A percentile compares a stretch with the other conserved stretches of the same genome.
phyloP scores from a whole-genome alignment of 371 early-diverging fungal species.

The Actinomucor elegans region DNA sequence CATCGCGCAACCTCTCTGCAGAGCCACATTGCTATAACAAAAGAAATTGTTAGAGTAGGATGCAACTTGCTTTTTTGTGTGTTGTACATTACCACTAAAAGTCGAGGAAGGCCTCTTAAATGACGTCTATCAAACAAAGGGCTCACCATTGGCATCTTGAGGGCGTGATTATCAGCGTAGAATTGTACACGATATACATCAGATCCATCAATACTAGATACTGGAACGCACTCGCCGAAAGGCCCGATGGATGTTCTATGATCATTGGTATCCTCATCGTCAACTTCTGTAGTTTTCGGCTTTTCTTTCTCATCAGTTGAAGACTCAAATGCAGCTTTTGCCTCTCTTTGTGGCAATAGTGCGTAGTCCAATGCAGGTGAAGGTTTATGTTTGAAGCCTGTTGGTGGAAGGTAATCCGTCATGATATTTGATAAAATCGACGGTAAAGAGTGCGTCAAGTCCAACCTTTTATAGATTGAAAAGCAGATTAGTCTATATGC shows the following conservation, averaged over 20 bases:
- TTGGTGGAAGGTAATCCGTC: conserved; percentile 64
- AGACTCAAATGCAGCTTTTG: conserved; percentile 1
- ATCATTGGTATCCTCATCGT: conserved; percentile 8
- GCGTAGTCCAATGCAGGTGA: conserved; percentile 42
- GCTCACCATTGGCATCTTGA: conserved; percentile 52
- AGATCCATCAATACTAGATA: conserved; percentile 9
- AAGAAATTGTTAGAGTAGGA: neutral
- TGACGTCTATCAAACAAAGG: conserved; percentile 45
- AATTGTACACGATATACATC: conserved; percentile 52
- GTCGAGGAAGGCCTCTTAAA: conserved; percentile 41
- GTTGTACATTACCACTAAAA: conserved; percentile 38
- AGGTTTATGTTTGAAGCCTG: conserved; percentile 47
- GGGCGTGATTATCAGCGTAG: conserved; percentile 49
- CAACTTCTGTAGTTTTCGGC: conserved; percentile 5
- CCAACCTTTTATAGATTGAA: conserved; percentile 52
- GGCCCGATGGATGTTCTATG: conserved; percentile 31
- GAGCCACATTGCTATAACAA: conserved; percentile 65
- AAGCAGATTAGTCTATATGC: neutral
- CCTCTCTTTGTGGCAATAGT: conserved; percentile 22
- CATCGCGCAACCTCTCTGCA: conserved; percentile 69
- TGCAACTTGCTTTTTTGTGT: neutral
- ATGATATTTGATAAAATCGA: conserved; percentile 57
- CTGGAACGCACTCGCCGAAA: conserved; percentile 29
- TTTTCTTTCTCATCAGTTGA: neutral
- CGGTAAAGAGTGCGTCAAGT: conserved; percentile 65